Base-by-base conservation (phyloP, 257 asterid genomes). In the Marsdenia floribunda region DNA sequence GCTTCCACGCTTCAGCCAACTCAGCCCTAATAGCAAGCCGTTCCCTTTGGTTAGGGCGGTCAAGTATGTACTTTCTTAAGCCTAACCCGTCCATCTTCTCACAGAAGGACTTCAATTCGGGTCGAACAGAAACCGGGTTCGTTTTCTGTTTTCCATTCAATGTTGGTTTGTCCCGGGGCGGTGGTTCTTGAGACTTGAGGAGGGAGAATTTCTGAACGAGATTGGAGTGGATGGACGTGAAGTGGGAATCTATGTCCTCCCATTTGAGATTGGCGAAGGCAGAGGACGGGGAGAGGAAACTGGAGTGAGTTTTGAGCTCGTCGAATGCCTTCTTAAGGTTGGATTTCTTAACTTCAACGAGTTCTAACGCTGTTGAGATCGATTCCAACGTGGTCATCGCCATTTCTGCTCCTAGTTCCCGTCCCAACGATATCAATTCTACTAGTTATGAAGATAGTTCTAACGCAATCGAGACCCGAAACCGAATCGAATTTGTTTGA, bases 41-140 rank as follows among this genome's bases (percentile, higher is more conserved):
- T 38, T 85, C 38, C 81, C 91, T 82, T 33, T 85, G 90, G 80
- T 73, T 90, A 21, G 88, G 89, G 29, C 86, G 87, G 21, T 83
- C 86, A 29, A 82, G 71, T 5, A 90, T 64, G 79, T 85, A 90
- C 55, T 77, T 82, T 19, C 85, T 71, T 76, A 90, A 73, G 7
- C 86, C 90, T 49, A 84, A 22, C 9, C 89, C 93, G 69, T 90
- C 93, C 89, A 83, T 88, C 46, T 83, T 83, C 76, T 78, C 84
- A 40, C 90, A 88, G 13, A 88, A 74, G 7, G 85, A 70, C 83
- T 75, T 82, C 83, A 90, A 73, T 38, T 90, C 87, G 54, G 84
- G 81, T 40, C 91, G 84, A 70, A 85, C 87, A 6, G 87, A 87
- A 33, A 74, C 82, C 21, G 82, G 71, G 40, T 61, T 78, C 50